Base-by-base conservation (phyloP, 2,329 filamentous ascomycete genomes). In the Calonectria crousiana region DNA sequence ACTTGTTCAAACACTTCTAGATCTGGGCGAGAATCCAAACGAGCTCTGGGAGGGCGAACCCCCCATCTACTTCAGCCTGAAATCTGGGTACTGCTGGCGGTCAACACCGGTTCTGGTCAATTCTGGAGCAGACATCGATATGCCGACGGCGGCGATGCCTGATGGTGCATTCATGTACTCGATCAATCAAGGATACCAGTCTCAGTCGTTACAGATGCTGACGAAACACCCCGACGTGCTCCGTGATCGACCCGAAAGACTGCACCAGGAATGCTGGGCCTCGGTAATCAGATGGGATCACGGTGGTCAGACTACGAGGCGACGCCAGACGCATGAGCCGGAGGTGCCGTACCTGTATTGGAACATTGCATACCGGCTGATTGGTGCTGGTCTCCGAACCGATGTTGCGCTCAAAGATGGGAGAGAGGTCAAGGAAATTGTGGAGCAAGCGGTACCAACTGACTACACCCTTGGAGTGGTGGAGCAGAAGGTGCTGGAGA, bases 31-130 rank as follows among this genome's bases (percentile, higher is more conserved):
- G 49, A 75, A 79, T 32, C 79, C 79, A 20, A 80, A 81, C 52
- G 77, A 79, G 58, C 74, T 81, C 20, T 81, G 77, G 47, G 41
- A 79, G 16, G 77, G 73, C 4, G 79, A 81, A 60, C 79, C 79
- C 30, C 77, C 79, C 4, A 73, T 81, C 30, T 81, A 81, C 56
- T 78, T 79, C 68, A 81, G 79, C 47, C 77, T 81, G 62, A 81
- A 73, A 60, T 81, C 79, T 13, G 78, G 73, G 3, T 80, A 75
- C 62, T 81, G 78, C 66, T 81, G 79, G 79, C 74, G 79, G 47
- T 79, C 79, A n/a, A 81, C 79, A 18, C 79, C 79, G 1, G 76
- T 79, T 13, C 73, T 81, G 44, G 78, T 81, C n/a, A 79, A 79
- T 20, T 78, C 75, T 0, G 79, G 79, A 4, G 79, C 79, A 18